Percentiles rank a stretch among this genome's conserved stretches.
phyloP scores from a whole-genome alignment of 2,329 filamentous ascomycete genomes.

The Penicillium sp. region DNA sequence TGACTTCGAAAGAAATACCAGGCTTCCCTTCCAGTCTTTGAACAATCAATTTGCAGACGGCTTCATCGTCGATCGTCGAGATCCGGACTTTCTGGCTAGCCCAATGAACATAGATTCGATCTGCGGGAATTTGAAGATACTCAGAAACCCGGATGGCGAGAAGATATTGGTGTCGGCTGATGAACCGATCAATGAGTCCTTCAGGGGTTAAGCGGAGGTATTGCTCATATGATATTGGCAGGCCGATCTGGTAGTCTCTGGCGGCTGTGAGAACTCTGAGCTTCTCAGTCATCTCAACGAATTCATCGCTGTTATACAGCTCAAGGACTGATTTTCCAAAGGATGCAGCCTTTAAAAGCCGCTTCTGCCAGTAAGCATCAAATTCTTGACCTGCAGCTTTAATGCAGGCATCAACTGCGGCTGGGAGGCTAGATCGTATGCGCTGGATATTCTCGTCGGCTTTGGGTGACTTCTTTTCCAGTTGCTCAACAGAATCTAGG shows the following conservation, averaged over 20 bases:
- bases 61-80: slow-evolving; percentile 83
- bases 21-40: slow-evolving; percentile 83
- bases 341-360: slow-evolving; percentile 91
- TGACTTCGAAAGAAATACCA: slow-evolving; percentile 93
- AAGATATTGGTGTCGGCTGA: slow-evolving; percentile 88
- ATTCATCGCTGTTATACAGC: slow-evolving; percentile 97
- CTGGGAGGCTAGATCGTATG: slow-evolving; percentile 82
- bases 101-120: slow-evolving; percentile 95
- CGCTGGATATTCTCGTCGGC: slow-evolving; percentile 97
- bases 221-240: slow-evolving; percentile 91
- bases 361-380: slow-evolving; percentile 88
- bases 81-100: slow-evolving; percentile 89
- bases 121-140: slow-evolving; percentile 82
- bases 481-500: slow-evolving; percentile 85
- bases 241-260: slow-evolving; percentile 85
- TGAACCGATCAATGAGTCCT: slow-evolving; percentile 79
- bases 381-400: slow-evolving; percentile 93
- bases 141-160: slow-evolving; percentile 86
- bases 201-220: slow-evolving; percentile 90
- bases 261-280: slow-evolving; percentile 90
- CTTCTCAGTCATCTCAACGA: slow-evolving; percentile 97
- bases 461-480: slow-evolving; percentile 93
- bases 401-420: slow-evolving; percentile 92
- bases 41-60: slow-evolving; percentile 83
- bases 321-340: slow-evolving; percentile 98